These are phyloP conservation scores for Stagonosporopsis chrysanthemi DNA, from an alignment of 2,329 filamentous ascomycete species.

Conservation along the genomic window DNA sequence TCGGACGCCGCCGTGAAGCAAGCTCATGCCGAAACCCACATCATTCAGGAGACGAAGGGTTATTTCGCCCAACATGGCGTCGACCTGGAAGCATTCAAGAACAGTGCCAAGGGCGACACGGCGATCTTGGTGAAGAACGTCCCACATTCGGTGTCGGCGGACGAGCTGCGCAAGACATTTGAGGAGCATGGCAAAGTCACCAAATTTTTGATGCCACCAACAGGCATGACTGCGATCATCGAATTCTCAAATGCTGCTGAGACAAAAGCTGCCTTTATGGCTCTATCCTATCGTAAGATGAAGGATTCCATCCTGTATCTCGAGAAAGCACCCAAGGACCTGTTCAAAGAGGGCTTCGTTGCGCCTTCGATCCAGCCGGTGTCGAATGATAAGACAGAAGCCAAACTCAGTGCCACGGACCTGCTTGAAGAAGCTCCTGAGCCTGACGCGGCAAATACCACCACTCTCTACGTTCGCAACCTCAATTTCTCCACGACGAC, in stretches of 20 bases:
- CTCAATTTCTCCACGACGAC: constrained; percentile 90
- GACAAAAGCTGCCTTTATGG: constrained; percentile 82
- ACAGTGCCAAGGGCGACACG: constrained; percentile 81
- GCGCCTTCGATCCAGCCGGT: constrained; percentile 46
- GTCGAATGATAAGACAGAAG: constrained; percentile 34
- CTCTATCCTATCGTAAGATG: constrained; percentile 86
- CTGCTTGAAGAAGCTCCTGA: constrained; percentile 67
- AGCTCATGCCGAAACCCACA: constrained; percentile 92
- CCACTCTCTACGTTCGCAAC: constrained; percentile 93
- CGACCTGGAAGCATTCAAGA: constrained; percentile 90
- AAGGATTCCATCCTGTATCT: constrained; percentile 91
- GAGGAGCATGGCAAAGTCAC: constrained; percentile 84
- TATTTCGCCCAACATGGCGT: constrained; percentile 90
- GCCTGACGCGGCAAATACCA: constrained; percentile 67
- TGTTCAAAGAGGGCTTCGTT: constrained; percentile 64
- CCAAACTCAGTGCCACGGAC: constrained; percentile 72
- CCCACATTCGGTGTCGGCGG: constrained; percentile 78
- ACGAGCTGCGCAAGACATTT: constrained; percentile 81
- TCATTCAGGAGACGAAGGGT: constrained; percentile 94
- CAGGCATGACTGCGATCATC: constrained; percentile 91
- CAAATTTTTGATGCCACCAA: constrained; percentile 88
- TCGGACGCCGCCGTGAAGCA: constrained; percentile 95
- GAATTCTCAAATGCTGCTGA: constrained; percentile 82
- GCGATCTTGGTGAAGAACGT: constrained; percentile 96
- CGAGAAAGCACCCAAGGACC: constrained; percentile 86